Conservation (phyloP, 441 rosid genomes). For the Adansonia rubrostipa region DNA sequence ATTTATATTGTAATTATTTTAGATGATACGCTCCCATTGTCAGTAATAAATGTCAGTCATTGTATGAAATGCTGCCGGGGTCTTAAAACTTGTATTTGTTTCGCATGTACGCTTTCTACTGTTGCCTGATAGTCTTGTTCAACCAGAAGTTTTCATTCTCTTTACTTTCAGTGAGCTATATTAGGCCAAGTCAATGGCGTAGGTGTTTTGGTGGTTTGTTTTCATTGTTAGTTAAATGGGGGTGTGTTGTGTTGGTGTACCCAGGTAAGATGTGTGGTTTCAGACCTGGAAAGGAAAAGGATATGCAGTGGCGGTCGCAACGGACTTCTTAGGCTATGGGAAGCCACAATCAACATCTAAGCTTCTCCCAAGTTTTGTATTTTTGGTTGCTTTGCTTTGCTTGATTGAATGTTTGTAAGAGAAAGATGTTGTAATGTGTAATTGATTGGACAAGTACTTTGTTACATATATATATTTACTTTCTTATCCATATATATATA, state of each 20-base stretch:
- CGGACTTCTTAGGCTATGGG: constrained; percentile 96
- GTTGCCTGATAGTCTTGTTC: not conserved
- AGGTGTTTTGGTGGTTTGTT: too few relatives aligned
- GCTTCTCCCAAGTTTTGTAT: constrained; percentile 25
- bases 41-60: not conserved
- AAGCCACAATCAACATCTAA: constrained; percentile 93
- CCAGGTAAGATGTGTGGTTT: constrained; percentile 92
- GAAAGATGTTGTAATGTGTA: not conserved
- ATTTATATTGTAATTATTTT: not conserved
- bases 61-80: not conserved
- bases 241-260: not conserved
- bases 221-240: not conserved
- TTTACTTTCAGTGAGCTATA: too few relatives aligned
- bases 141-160: not conserved
- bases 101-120: not conserved
- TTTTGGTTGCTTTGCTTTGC: not conserved
- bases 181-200: too few relatives aligned
- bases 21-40: not conserved
- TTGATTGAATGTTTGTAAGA: not conserved
- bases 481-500: too few relatives aligned
- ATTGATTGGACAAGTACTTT: not conserved
- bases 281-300: constrained; percentile 97
- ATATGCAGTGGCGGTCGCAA: constrained; percentile 98
- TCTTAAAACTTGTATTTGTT: not conserved
- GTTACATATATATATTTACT: too few relatives aligned